Conservation (phyloP, 306 rosid genomes). For the Cucurbita argyrosperma region DNA sequence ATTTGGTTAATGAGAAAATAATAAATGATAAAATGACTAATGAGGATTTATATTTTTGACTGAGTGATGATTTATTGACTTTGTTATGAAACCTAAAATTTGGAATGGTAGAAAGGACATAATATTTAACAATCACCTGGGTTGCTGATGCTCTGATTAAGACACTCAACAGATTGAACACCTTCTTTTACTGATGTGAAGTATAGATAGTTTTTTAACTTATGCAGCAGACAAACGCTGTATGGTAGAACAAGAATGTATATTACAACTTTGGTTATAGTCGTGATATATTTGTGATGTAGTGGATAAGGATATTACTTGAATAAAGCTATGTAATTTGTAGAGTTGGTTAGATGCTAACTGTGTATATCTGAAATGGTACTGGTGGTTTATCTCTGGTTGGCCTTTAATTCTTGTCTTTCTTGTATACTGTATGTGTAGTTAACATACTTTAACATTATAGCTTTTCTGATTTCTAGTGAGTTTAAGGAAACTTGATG, state of each 20-base stretch:
- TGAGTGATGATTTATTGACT: background rate
- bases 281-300: background rate
- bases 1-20: background rate
- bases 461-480: constrained; percentile 30
- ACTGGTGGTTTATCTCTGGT: background rate
- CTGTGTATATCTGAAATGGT: background rate
- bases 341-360: background rate
- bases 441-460: background rate
- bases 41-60: background rate
- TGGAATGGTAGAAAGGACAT: background rate
- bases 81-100: background rate
- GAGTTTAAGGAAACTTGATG: constrained; percentile 93
- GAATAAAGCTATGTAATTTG: background rate
- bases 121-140: background rate
- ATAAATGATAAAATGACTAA: background rate
- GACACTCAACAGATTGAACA: background rate
- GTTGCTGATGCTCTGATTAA: background rate
- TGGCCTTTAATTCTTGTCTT: background rate
- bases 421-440: background rate
- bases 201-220: background rate
- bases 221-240: background rate
- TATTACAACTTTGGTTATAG: background rate
- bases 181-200: background rate
- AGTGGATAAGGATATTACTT: background rate
- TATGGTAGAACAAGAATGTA: background rate